phyloP scores from a whole-genome alignment of 169 alveolate species.

The Plasmodium knowlesi region DNA sequence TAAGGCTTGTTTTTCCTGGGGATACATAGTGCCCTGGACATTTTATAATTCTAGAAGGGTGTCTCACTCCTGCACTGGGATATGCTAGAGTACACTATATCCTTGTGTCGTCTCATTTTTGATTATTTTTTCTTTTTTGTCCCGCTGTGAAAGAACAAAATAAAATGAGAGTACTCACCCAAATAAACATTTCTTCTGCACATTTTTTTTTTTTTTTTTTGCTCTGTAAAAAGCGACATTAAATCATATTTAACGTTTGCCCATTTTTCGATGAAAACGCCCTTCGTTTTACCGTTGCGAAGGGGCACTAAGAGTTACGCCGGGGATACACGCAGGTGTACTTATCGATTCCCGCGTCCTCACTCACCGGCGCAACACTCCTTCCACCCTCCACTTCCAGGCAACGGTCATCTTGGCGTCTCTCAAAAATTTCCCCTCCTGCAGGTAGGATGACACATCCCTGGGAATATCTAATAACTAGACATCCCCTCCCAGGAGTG shows the following conservation, averaged over 20 bases:
- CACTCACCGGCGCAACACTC: not conserved
- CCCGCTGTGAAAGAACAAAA: not conserved
- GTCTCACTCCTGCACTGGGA: not conserved
- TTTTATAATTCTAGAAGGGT: not conserved
- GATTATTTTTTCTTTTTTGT: not conserved
- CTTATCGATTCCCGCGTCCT: not conserved
- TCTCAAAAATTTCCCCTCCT: slow-evolving; percentile 61
- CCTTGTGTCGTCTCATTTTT: not conserved
- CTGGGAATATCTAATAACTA: not conserved
- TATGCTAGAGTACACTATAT: not conserved
- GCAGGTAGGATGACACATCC: slow-evolving; percentile 30
- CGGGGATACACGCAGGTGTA: not conserved
- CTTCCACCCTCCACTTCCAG: not conserved
- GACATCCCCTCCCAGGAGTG: not conserved
- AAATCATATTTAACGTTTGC: not conserved
- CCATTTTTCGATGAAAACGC: not conserved
- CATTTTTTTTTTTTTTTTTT: not conserved
- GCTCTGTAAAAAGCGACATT: not conserved
- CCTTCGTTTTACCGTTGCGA: not conserved
- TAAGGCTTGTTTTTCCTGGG: not conserved
- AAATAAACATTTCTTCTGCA: not conserved
- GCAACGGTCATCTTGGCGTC: slow-evolving; percentile 71
- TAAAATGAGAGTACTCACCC: not conserved
- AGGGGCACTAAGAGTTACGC: not conserved
- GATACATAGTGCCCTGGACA: not conserved